Evolutionary conservation across 176 grass and related monocot species (phyloP), one percentile per base, ranked within the genome.

Genomic region (Stipa capillata): DNA sequence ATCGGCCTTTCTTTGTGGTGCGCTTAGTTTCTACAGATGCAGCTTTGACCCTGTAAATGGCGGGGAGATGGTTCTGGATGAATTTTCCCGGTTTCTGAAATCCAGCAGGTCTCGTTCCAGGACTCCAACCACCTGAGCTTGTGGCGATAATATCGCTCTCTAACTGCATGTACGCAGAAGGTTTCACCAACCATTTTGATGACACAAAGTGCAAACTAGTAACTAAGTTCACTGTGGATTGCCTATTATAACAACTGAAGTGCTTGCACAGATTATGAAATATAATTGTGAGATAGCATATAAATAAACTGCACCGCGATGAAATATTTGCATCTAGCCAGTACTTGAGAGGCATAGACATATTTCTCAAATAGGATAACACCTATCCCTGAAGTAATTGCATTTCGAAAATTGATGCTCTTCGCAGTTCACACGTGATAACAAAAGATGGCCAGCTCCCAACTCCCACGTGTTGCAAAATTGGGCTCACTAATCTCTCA

Each of bases 11-110:
- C 74, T 55, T 45, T 69, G 65, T 74, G 77, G 49, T 12, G 27
- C 49, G 9, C 88, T 80, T 52, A 96, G 90, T 81, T 96, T 96
- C 70, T 88, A 83, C 21, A 87, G 69, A 48, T 93, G 67, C 90
- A 84, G 73, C 44, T 97, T 97, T 77, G 85, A 97, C 57, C 83
- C 79, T 20, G 83, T 85, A 50, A 89, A 79, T 23, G 88, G 90
- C 21, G 88, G 86, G 59, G 49, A 84, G 70, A 90, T 92, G 90
- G 25, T 84, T 21, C 82, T 81, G 45, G 78, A 73, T 51, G 87
- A 93, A 65, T 84, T 83, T 37, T 37, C 86, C 29, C 62, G 25
- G 63, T 92, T 93, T 83, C 44, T 97, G 58, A 84, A 86, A 24
- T 52, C 72, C 23, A 73, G 32, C 52, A 80, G 18, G 6, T 75